phyloP scores from a whole-genome alignment of 257 asterid species.

The Scutellaria barbata region DNA sequence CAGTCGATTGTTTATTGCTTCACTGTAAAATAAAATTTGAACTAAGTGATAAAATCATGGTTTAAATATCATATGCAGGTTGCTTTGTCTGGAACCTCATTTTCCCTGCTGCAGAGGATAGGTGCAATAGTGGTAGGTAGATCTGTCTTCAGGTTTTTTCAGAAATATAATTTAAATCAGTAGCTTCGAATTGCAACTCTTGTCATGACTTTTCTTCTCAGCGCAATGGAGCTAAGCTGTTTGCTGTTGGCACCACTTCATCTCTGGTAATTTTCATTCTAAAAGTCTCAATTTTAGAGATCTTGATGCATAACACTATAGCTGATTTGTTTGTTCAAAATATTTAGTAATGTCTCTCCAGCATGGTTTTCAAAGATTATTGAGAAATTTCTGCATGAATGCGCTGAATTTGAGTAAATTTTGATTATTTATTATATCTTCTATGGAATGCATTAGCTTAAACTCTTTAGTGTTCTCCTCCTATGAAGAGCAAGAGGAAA shows the following conservation, averaged over 20 bases:
- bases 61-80: conserved; percentile 47
- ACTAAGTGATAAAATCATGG: conserved; percentile 21
- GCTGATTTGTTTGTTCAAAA: neutral
- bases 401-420: neutral
- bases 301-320: conserved; percentile 5
- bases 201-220: conserved; percentile 37
- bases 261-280: conserved; percentile 64
- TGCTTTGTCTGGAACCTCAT: conserved; percentile 82
- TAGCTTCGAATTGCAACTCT: conserved; percentile 23
- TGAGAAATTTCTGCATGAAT: neutral
- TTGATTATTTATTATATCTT: neutral
- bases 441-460: neutral
- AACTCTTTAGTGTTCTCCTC: neutral
- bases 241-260: conserved; percentile 88
- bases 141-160: neutral
- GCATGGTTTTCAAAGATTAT: neutral
- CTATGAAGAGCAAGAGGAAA: neutral
- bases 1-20: conserved; percentile 9
- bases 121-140: conserved; percentile 80
- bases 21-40: conserved; percentile 4
- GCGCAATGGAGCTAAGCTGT: conserved; percentile 89
- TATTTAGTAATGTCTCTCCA: neutral
- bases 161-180: neutral
- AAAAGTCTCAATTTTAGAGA: no score
- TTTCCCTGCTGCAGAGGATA: conserved; percentile 72